Conservation (phyloP, 2,329 filamentous ascomycete species). For the Aspergillus carbonarius region DNA sequence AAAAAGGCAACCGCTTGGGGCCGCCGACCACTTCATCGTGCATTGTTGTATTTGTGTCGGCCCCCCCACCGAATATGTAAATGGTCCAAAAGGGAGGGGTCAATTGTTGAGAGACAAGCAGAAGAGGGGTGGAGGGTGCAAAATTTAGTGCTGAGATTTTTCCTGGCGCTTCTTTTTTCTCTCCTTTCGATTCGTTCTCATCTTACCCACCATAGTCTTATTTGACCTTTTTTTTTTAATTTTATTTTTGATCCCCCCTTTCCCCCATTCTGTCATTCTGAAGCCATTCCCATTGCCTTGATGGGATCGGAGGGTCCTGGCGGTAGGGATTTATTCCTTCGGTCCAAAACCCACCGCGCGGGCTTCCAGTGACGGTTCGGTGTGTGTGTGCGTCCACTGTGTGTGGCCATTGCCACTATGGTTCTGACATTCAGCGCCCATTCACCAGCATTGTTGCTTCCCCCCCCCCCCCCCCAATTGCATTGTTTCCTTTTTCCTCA, state of each 20-base stretch:
- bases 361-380: constrained; percentile 7
- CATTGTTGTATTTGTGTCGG: constrained; percentile 11
- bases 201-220: neutral
- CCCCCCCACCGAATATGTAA: constrained; percentile 13
- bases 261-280: neutral
- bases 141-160: neutral
- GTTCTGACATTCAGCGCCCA: constrained; percentile 1
- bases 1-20: constrained; percentile 18
- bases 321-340: constrained; percentile 6
- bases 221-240: neutral
- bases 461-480: constrained; percentile 2
- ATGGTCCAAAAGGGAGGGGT: constrained; percentile 10
- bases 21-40: constrained; percentile 25
- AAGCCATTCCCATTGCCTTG: neutral
- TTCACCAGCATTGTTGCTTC: constrained; percentile 1
- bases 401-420: neutral
- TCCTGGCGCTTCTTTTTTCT: neutral
- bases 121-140: neutral
- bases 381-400: constrained; percentile 7
- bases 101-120: neutral
- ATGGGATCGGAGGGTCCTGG: neutral
- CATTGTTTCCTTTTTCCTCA: constrained; percentile 2
- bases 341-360: constrained; percentile 3
- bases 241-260: neutral
- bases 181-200: neutral